Evolutionary conservation across 2,329 filamentous ascomycete species (phyloP).

Genomic region (Penicillium hesseltinei): DNA sequence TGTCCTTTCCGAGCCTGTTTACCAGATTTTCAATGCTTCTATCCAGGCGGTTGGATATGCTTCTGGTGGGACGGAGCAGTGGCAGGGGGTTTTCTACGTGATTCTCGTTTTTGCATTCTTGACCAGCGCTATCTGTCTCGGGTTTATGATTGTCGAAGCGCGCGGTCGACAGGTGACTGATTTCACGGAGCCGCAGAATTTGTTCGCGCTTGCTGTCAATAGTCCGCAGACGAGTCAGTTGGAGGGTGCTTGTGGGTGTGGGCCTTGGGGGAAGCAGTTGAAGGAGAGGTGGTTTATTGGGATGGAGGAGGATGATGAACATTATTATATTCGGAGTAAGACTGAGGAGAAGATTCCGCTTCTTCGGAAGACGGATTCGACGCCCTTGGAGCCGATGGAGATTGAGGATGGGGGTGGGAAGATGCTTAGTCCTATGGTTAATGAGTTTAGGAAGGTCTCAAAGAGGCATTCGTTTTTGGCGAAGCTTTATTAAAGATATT

Average conservation of each 20-base stretch:
- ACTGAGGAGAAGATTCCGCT: constrained; percentile 21
- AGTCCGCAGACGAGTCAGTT: constrained; percentile 53
- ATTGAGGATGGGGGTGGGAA: constrained; percentile 18
- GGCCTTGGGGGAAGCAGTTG: constrained; percentile 53
- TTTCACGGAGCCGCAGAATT: constrained; percentile 73
- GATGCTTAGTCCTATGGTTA: constrained; percentile 32
- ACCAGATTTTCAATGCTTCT: constrained; percentile 62
- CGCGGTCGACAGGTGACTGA: constrained; percentile 66
- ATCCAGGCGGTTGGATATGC: constrained; percentile 68
- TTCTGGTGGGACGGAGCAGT: constrained; percentile 59
- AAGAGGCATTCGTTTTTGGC: constrained; percentile 27
- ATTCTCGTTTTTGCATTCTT: constrained; percentile 65
- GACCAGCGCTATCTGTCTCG: constrained; percentile 64
- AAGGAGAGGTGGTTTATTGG: constrained; percentile 46
- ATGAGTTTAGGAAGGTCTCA: constrained; percentile 35
- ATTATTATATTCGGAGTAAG: constrained; percentile 51
- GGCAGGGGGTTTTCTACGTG: constrained; percentile 66
- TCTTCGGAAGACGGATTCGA: not conserved
- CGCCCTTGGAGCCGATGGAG: constrained; percentile 11
- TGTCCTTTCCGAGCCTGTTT: constrained; percentile 47
- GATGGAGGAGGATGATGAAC: constrained; percentile 49
- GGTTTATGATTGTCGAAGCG: constrained; percentile 59
- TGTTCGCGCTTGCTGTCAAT: constrained; percentile 71
- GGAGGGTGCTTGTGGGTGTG: constrained; percentile 57
- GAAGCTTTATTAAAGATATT: constrained; percentile 23